Evolutionary conservation across 768 basidiomycete genomes (phyloP).

Genomic region (Amanita exitialis): DNA sequence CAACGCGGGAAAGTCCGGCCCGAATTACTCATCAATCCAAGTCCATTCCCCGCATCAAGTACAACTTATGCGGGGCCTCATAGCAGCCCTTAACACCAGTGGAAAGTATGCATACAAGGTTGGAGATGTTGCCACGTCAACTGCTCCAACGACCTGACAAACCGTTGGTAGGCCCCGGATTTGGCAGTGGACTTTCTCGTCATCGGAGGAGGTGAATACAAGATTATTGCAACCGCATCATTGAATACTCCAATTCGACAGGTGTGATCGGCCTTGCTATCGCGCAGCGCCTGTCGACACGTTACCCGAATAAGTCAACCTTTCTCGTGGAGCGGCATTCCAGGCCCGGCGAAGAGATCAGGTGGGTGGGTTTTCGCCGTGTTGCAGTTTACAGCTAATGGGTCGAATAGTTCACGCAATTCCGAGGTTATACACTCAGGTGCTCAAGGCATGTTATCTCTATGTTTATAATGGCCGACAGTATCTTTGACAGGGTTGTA

Average conservation of each 20-base stretch:
- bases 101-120: constrained; percentile 58
- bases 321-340: constrained; percentile 74
- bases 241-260: constrained; percentile 15
- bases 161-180: constrained; percentile 44
- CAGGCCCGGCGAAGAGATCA: constrained; percentile 77
- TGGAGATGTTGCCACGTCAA: constrained; percentile 3
- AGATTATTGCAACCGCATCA: not conserved
- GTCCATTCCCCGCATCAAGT: too few relatives aligned
- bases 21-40: too few relatives aligned
- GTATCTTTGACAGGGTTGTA: constrained; percentile 49
- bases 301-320: constrained; percentile 60
- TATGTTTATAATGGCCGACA: not conserved
- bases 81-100: constrained; percentile 50
- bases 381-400: not conserved
- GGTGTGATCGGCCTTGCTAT: constrained; percentile 84
- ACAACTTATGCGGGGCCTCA: constrained; percentile 37
- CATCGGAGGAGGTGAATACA: constrained; percentile 70
- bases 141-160: not conserved
- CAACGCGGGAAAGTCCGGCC: not conserved
- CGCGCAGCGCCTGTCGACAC: constrained; percentile 59
- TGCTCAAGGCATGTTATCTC: constrained; percentile 14
- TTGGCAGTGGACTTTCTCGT: constrained; percentile 74
- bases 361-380: constrained; percentile 28
- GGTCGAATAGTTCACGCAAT: constrained; percentile 63
- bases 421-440: constrained; percentile 94